Base-by-base conservation (phyloP, 192 early-diverging fungal genomes). In the Linnemannia schmuckeri region DNA sequence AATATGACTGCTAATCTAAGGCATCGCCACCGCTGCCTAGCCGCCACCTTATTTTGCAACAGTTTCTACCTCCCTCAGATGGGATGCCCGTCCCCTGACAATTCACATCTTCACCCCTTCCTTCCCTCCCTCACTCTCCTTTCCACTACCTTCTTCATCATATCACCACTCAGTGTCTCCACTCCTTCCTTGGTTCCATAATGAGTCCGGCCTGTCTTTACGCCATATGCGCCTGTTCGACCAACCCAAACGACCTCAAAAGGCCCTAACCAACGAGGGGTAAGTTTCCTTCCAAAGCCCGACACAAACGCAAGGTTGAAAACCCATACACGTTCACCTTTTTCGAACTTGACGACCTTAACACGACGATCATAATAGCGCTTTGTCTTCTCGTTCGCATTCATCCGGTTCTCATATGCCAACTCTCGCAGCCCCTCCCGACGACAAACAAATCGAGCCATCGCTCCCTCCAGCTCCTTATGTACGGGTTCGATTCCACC, bases 171-270 rank as follows among this genome's bases (percentile, higher is more conserved):
- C 24, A 72, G 8, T 46, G 35, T 72, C 41, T 72, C 70, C 1
- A 72, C 70, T 37, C 70, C 70, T 15, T 72, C 70, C 40, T 42
- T 18, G 17, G 70, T 41, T 44, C 46, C 73, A 54, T 74, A 74
- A 33, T 47, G 73, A n/a, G 30, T 54, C 1, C 73, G 73, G 30
- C 18, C 20, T 18, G 73, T 54, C 27, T 15, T 17, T 3, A 54
- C 44, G 0, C 73, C 73, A 37, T 47, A 74, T 44, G 70, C 35
- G 15, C 70, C 70, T 3, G 41, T 72, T 22, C 41, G 30, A 10
- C 70, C 70, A 1, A n/a, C 70, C 70, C 70, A 72, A 9, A 72
- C 41, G 6, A 72, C 70, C 70, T 72, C 70, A 24, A 74, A 74
- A 5, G 73, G 49, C 6, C 47, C 47, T 7, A 74, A 37, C 73